These are phyloP conservation scores for Fusarium brevicatenulatum DNA, from an alignment of 2,329 filamentous ascomycete species.

Conservation along the genomic window DNA sequence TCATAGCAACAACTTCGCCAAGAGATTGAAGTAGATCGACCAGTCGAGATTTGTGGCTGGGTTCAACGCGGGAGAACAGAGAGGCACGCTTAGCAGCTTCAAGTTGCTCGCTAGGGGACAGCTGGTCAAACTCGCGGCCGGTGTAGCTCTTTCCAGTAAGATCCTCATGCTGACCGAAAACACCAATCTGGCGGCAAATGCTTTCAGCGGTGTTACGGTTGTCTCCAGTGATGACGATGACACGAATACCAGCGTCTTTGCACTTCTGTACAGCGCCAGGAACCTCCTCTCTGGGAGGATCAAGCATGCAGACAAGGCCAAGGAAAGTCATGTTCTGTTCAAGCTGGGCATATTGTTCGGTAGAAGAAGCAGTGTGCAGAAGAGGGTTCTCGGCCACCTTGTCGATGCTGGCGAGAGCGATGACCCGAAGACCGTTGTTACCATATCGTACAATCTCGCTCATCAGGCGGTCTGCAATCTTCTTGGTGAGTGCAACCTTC, in stretches of 20 bases:
- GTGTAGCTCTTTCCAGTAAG: slow-evolving; percentile 93
- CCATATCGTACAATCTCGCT: slow-evolving; percentile 90
- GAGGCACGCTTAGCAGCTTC: slow-evolving; percentile 86
- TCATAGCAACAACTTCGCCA: slow-evolving; percentile 98
- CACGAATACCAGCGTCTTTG: slow-evolving; percentile 90
- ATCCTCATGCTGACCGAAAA: slow-evolving; percentile 85
- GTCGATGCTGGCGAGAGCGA: slow-evolving; percentile 88
- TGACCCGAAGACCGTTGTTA: slow-evolving; percentile 91
- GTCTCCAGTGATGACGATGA: slow-evolving; percentile 98
- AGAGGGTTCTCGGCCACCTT: slow-evolving; percentile 77
- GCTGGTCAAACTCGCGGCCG: slow-evolving; percentile 90
- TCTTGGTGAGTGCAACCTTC: slow-evolving; percentile 75
- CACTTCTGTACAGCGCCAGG: slow-evolving; percentile 87
- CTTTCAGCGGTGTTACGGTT: slow-evolving; percentile 98
- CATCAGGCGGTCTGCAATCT: slow-evolving; percentile 75
- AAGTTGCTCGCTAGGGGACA: slow-evolving; percentile 82
- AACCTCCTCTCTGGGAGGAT: slow-evolving; percentile 94
- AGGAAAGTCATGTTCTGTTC: slow-evolving; percentile 96
- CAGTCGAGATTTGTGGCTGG: slow-evolving; percentile 95
- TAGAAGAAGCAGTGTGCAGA: slow-evolving; percentile 79
- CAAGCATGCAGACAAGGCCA: slow-evolving; percentile 94
- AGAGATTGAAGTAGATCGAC: slow-evolving; percentile 94
- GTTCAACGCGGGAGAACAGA: slow-evolving; percentile 95
- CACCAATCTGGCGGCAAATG: slow-evolving; percentile 96
- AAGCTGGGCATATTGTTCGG: slow-evolving; percentile 83